phyloP scores from a whole-genome alignment of 2,329 filamentous ascomycete species.

The Boeremia exigua region DNA sequence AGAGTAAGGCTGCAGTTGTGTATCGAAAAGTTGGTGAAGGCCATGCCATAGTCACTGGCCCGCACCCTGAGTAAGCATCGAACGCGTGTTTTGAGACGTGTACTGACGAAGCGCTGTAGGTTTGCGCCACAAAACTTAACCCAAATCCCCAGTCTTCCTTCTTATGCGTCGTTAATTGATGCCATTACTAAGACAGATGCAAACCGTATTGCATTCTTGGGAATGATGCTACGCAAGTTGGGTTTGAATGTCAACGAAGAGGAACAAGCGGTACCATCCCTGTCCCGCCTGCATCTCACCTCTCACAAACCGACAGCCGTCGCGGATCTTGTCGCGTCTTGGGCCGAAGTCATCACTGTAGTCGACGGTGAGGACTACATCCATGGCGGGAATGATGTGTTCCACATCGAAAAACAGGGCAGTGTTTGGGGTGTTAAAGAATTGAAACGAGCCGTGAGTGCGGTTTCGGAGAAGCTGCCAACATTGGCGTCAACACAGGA shows the following conservation, averaged over 20 bases:
- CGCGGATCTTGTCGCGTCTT: constrained; percentile 69
- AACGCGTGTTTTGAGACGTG: neutral
- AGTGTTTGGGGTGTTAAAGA: constrained; percentile 49
- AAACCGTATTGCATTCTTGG: constrained; percentile 75
- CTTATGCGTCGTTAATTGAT: constrained; percentile 74
- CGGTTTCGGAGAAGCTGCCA: constrained; percentile 36
- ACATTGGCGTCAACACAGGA: constrained; percentile 35
- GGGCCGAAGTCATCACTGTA: constrained; percentile 70
- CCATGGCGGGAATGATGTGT: constrained; percentile 81
- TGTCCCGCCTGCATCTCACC: constrained; percentile 84
- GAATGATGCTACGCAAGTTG: constrained; percentile 78
- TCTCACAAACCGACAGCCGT: constrained; percentile 69
- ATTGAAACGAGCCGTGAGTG: constrained; percentile 45
- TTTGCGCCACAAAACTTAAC: constrained; percentile 83
- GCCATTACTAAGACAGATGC: constrained; percentile 72
- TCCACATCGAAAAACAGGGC: constrained; percentile 73
- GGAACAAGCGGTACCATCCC: constrained; percentile 72
- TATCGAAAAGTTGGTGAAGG: constrained; percentile 85
- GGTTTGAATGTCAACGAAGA: constrained; percentile 79
- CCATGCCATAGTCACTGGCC: constrained; percentile 78
- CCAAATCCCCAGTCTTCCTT: constrained; percentile 68
- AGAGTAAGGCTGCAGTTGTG: constrained; percentile 77
- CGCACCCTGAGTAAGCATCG: constrained; percentile 81
- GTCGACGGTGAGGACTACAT: constrained; percentile 74
- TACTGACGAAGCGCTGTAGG: constrained; percentile 54